Evolutionary conservation across 345 rosid genomes (phyloP), one percentile per base, ranked within the genome.

Genomic region (Sonneratia caseolaris): DNA sequence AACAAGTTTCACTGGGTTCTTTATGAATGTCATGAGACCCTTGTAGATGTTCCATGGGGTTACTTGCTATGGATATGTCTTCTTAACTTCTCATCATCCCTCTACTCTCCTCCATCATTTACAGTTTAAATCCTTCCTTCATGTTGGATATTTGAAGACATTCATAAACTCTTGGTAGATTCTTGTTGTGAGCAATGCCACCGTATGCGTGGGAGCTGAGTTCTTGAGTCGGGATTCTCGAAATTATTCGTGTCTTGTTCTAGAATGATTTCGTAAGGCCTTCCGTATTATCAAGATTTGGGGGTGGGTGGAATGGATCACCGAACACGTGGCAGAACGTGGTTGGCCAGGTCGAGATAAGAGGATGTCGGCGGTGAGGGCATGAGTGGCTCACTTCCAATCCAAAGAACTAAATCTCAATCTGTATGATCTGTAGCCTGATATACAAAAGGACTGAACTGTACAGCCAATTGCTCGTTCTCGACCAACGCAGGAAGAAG

Each of bases 281-380:
- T 27, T 27, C 1, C 32, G 32, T 27, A 27, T 27, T 27, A 27
- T 27, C 32, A 27, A 1, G 32, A 27, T 27, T 27, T 27, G 0
- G 32, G 32, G 32, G 32, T 27, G 32, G 32, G 32, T 27, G 32
- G 32, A 27, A 19, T 37, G 75, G 88, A 86, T 84, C 48, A 66
- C 21, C 51, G 59, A 79, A 76, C 91, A 93, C 94, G 92, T 93
- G 96, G 89, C 79, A 3, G 12, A 48, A 74, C 1, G 0, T 51
- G 80, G 73, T 88, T 87, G 97, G 98, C 27, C 37, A 3, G 19
- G n/a, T 68, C 47, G 56, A 70, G 97, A 88, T 89, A 85, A 66
- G 70, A 72, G 80, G 88, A 89, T 86, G 78, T 82, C 84, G 73
- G n/a, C 15, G 64, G 35, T 22, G 32, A 8, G 32, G 11, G 22